Evolutionary conservation across 2,329 filamentous ascomycete genomes (phyloP).

Genomic region (Arthrobotrys sphaeroides): DNA sequence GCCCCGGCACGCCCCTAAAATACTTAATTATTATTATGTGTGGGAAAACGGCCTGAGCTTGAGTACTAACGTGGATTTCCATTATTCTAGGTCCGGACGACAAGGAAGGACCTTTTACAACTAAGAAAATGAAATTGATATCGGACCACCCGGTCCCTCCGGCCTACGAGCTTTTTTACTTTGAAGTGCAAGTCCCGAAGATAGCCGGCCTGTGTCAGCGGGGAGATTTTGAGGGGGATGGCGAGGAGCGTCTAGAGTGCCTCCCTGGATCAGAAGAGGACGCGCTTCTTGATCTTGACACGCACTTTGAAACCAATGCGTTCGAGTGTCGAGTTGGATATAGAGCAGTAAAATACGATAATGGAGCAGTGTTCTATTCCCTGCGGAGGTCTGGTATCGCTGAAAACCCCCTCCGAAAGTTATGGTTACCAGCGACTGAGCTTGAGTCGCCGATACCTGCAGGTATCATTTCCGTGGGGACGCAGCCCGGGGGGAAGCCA

Average conservation of each 20-base stretch:
- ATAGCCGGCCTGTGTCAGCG: not conserved
- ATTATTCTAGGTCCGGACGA: too few species aligned
- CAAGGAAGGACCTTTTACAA: too few species aligned
- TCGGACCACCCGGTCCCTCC: slow-evolving; percentile 21
- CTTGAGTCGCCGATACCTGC: too few species aligned
- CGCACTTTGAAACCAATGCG: too few species aligned
- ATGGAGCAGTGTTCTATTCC: not conserved
- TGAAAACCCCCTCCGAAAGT: too few species aligned
- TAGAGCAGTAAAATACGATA: not conserved
- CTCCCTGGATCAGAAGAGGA: too few species aligned
- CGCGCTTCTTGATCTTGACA: too few species aligned
- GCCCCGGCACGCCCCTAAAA: too few species aligned
- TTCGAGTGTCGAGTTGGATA: not conserved
- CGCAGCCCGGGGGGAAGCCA: not conserved
- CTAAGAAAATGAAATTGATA: not conserved
- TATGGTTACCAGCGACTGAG: too few species aligned
- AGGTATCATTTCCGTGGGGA: not conserved
- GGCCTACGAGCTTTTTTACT: not conserved
- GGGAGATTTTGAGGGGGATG: not conserved
- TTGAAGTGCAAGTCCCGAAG: not conserved
- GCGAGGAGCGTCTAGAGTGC: not conserved
- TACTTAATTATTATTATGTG: too few species aligned
- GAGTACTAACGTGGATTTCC: too few species aligned
- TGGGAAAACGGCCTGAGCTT: too few species aligned
- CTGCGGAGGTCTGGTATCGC: not conserved